Evolutionary conservation across 768 basidiomycete genomes (phyloP).

Genomic region (Pisolithus tinctorius): DNA sequence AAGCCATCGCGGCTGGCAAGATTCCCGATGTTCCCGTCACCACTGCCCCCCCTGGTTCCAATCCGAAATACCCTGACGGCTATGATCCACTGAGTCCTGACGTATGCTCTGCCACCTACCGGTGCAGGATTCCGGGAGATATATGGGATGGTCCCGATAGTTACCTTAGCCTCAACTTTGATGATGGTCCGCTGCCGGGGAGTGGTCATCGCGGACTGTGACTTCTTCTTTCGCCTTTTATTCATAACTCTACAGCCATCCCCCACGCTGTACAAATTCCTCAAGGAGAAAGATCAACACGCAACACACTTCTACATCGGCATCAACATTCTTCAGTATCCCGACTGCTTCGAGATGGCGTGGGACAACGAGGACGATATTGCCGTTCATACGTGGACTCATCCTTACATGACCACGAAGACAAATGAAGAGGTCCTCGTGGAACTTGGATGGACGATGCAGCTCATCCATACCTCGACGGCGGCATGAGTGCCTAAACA

Average conservation of each 20-base stretch:
- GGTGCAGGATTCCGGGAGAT: slow-evolving; percentile 56
- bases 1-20: slow-evolving; percentile 58
- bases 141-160: slow-evolving; percentile 75
- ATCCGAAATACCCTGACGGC: slow-evolving; percentile 33
- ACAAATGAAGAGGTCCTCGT: slow-evolving; percentile 62
- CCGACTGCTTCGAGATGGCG: slow-evolving; percentile 47
- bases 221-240: slow-evolving; percentile 3
- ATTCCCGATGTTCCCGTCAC: slow-evolving; percentile 62
- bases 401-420: slow-evolving; percentile 77
- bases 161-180: slow-evolving; percentile 60
- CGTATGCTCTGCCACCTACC: slow-evolving; percentile 75
- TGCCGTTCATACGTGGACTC: slow-evolving; percentile 52
- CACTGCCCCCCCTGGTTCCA: slow-evolving; percentile 19
- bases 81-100: slow-evolving; percentile 36
- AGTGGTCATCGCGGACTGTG: slow-evolving; percentile 7
- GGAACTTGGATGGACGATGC: slow-evolving; percentile 73
- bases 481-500: slow-evolving; percentile 68
- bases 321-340: slow-evolving; percentile 57
- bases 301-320: slow-evolving; percentile 93
- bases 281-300: slow-evolving; percentile 54
- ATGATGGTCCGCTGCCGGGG: slow-evolving; percentile 68
- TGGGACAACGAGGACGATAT: slow-evolving; percentile 36
- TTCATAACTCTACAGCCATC: slow-evolving; percentile 29
- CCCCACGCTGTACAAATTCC: slow-evolving; percentile 53
- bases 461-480: slow-evolving; percentile 72